Conservation (phyloP, 2,329 filamentous ascomycete genomes). For the Xylariales sp. region DNA sequence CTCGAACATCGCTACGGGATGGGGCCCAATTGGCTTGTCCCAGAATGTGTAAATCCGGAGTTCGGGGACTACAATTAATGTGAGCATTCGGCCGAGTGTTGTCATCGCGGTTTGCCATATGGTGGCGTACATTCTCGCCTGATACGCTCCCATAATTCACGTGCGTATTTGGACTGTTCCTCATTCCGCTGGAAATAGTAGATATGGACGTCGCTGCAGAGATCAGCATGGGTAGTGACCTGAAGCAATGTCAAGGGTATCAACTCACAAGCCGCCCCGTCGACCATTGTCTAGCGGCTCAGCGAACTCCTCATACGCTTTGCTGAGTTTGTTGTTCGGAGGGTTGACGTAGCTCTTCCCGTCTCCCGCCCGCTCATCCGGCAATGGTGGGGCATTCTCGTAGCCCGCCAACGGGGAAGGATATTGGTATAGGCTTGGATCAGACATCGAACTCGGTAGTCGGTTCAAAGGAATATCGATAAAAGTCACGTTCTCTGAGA, state of each 20-base stretch:
- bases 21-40: slow-evolving; percentile 74
- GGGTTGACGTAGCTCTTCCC: slow-evolving; percentile 75
- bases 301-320: slow-evolving; percentile 66
- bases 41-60: slow-evolving; percentile 75
- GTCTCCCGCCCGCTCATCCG: slow-evolving; percentile 59
- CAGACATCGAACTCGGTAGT: too few species aligned
- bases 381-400: slow-evolving; percentile 49
- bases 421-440: slow-evolving; percentile 26
- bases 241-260: too few species aligned
- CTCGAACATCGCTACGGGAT: slow-evolving; percentile 86
- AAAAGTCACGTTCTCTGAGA: too few species aligned
- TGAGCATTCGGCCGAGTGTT: slow-evolving; percentile 1
- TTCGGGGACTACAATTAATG: slow-evolving; percentile 62
- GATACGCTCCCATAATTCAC: slow-evolving; percentile 71
- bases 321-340: slow-evolving; percentile 53
- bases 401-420: slow-evolving; percentile 55
- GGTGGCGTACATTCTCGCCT: slow-evolving; percentile 63
- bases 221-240: too few species aligned
- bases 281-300: slow-evolving; percentile 61
- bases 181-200: slow-evolving; percentile 69
- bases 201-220: slow-evolving; percentile 80
- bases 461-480: too few species aligned
- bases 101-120: neutral
- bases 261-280: slow-evolving; percentile 75
- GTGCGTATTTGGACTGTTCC: slow-evolving; percentile 62